Evolutionary conservation across 805 yeast species (phyloP), one percentile per base, ranked within the genome.

Genomic region (Starmerella khaoyaiensis): DNA sequence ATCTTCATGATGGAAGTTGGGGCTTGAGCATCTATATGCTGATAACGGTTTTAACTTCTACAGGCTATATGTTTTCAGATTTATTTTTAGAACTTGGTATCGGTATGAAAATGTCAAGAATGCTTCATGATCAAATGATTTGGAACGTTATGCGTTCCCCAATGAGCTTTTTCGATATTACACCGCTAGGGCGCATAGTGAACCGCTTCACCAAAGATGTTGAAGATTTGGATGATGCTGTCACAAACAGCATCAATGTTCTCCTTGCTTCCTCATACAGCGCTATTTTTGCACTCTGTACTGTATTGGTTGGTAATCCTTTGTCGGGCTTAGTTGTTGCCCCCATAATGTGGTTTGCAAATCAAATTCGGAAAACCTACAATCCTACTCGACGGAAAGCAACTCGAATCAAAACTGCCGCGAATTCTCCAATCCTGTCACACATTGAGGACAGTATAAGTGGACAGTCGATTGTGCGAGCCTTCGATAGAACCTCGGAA

Each of bases 171-270:
- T 66, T 80, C 60, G 94, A 83, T 51, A 72, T 80, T 10, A 78
- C 90, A 0, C 94, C 94, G 17, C 68, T 79, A 65, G 94, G 94
- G 1, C 66, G 93, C 48, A 72, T 82, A 37, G 61, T 83, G 54
- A 82, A 80, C 58, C 64, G 93, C 48, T 81, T 81, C 56, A 80
- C 93, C 4, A 79, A 79, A 48, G 94, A 82, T 56, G 77, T 87
- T 0, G 90, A 80, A 55, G 72, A 73, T 4, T 60, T 80, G 55
- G 93, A 82, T 52, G 79, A 77, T 54, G 83, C 76, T 56, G 60
- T 81, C 29, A 54, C 63, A 3, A 37, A 47, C 10, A 55, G 55
- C 9, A 53, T 62, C 34, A 41, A 55, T 21, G 51, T 50, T 41
- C 50, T 60, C 26, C 57, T 61, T 40, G 47, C 52, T 20, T 52